Percentiles rank a stretch among this genome's conserved stretches.
These are phyloP conservation scores for Glaciozyma martinii DNA, from an alignment of 768 basidiomycete genomes.

Conservation along the genomic window DNA sequence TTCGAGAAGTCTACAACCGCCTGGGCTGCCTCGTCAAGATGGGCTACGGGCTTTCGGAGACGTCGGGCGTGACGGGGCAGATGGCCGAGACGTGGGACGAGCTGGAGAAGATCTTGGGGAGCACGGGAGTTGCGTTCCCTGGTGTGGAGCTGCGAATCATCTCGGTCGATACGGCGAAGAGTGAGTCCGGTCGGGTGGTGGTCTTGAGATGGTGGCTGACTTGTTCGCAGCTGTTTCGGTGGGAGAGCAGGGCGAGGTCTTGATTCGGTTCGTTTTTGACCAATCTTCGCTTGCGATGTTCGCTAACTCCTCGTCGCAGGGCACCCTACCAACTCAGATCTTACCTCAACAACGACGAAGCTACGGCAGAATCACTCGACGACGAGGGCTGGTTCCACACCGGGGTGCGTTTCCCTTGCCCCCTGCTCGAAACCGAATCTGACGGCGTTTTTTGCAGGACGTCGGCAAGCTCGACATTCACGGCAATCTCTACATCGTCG, in stretches of 20 bases:
- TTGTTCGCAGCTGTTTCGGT: not conserved
- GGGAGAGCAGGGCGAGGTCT: conserved; percentile 33
- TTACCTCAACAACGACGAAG: conserved; percentile 33
- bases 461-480: conserved; percentile 32
- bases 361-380: conserved; percentile 31
- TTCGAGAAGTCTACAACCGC: conserved; percentile 32
- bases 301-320: not conserved
- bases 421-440: too few relatives aligned
- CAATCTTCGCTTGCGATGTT: not conserved
- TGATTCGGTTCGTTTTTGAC: conserved; percentile 15
- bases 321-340: not conserved
- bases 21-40: conserved; percentile 33
- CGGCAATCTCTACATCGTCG: conserved; percentile 27
- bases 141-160: conserved; percentile 27
- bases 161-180: conserved; percentile 19
- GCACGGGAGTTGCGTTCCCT: conserved; percentile 17
- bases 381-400: conserved; percentile 34
- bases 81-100: conserved; percentile 29
- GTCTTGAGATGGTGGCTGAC: not conserved
- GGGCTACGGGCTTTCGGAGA: conserved; percentile 36
- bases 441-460: conserved; percentile 6
- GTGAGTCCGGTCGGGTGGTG: not conserved
- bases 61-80: conserved; percentile 28
- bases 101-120: conserved; percentile 28
- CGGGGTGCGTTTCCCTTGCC: conserved; percentile 8